Base-by-base conservation (phyloP, 495 filamentous ascomycete genomes). In the Aspergillus sclerotiicarbonarius region DNA sequence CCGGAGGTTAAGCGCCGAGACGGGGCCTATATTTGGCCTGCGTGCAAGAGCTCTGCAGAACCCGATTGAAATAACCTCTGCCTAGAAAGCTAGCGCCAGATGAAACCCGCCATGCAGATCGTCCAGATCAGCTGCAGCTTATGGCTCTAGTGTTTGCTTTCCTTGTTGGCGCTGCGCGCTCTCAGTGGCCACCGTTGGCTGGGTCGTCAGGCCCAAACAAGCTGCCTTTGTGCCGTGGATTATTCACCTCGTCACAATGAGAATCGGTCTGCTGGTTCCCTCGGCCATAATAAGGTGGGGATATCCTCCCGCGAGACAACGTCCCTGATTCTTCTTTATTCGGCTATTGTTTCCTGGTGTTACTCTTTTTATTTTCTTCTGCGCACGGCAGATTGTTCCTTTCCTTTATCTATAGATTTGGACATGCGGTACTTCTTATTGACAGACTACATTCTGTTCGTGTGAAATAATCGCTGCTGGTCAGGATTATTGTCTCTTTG, bases 1-100 rank as follows among this genome's bases (percentile, higher is more conserved):
- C 51, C 53, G 51, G 32, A 35, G 21, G 54, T 46, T 64, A 61
- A 64, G 62, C 62, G 62, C 62, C 58, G 37, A 48, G 39, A 4
- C 18, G 33, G 30, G 31, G 47, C 15, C 58, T 52, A 64, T 61
- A 56, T 64, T 64, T 58, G 62, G 37, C 35, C 54, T 53, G 3
- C 25, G 25, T 58, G 37, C 53, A 39, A 60, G 55, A 47, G 51
- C 59, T 57, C 53, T 56, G 31, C 48, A 59, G 52, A 61, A 39
- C 20, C 58, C 47, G 53, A 25, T 53, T 16, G 19, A 19, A 53
- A 51, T 30, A 57, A 32, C 33, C 31, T 15, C 48, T 30, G 19
- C n/a, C 31, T 13, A 12, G 35, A 46, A 50, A 3, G 21, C 21
- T 47, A 37, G 53, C 57, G 53, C 59, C 39, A 62, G 30, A 49